These are phyloP conservation scores for Colletotrichum melonis DNA, from an alignment of 2,329 filamentous ascomycete species.

Conservation along the genomic window DNA sequence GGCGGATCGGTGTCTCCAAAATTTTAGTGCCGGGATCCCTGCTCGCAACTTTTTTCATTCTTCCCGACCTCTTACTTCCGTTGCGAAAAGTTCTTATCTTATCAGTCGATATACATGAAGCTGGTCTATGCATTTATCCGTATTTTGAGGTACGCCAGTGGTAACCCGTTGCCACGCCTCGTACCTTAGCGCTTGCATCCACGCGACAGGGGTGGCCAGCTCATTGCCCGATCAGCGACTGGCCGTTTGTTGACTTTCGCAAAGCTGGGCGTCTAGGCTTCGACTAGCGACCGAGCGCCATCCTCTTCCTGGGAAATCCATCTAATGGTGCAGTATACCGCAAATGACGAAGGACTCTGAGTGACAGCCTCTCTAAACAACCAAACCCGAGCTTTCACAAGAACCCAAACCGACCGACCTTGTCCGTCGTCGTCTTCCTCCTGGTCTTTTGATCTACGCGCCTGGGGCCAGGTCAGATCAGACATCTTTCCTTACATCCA, in stretches of 20 bases:
- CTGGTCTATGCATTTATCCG: constrained; percentile 15
- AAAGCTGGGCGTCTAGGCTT: constrained; percentile 8
- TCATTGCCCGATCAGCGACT: constrained; percentile 35
- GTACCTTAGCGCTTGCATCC: constrained; percentile 7
- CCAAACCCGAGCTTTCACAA: not conserved
- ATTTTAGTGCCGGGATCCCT: constrained; percentile 29
- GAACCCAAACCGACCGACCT: not conserved
- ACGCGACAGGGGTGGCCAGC: constrained; percentile 30
- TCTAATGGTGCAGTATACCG: constrained; percentile 12
- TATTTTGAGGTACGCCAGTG: not conserved
- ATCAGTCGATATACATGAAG: not conserved
- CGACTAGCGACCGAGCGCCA: constrained; percentile 12
- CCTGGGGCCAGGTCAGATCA: not conserved
- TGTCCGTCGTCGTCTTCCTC: not conserved
- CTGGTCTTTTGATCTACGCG: not conserved
- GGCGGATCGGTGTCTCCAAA: constrained; percentile 28
- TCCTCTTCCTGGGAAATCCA: constrained; percentile 6
- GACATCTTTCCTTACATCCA: not conserved
- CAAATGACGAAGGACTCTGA: not conserved
- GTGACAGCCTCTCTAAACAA: not conserved
- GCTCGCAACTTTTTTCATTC: constrained; percentile 13
- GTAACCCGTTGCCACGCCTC: constrained; percentile 14
- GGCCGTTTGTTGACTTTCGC: constrained; percentile 35
- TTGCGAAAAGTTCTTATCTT: constrained; percentile 12
- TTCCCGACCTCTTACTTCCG: not conserved